Evolutionary conservation across 2,329 filamentous ascomycete genomes (phyloP).

Genomic region (Lithohypha guttulata): DNA sequence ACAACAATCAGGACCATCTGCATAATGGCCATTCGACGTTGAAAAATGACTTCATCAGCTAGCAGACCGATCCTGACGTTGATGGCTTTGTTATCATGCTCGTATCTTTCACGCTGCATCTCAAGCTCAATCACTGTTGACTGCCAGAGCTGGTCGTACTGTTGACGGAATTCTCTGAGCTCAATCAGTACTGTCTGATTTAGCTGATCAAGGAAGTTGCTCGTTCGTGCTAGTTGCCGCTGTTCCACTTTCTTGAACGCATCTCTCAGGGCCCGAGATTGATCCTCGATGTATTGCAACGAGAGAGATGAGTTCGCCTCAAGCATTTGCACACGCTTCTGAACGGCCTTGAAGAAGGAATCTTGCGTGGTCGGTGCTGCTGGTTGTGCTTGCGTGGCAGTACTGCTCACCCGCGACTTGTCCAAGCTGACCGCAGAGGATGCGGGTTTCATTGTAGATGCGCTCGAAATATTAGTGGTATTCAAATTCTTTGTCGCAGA

Average conservation of each 20-base stretch:
- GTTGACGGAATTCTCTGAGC: constrained; percentile 62
- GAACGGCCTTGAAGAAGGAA: constrained; percentile 93
- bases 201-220: constrained; percentile 68
- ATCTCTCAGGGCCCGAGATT: constrained; percentile 80
- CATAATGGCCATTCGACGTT: constrained; percentile 85
- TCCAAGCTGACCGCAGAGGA: constrained; percentile 8
- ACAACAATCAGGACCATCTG: constrained; percentile 80
- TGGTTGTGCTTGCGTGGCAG: constrained; percentile 39
- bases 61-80: constrained; percentile 71
- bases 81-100: constrained; percentile 72
- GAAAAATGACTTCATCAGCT: constrained; percentile 77
- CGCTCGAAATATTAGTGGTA: not conserved
- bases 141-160: constrained; percentile 96
- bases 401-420: constrained; percentile 23
- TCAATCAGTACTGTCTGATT: constrained; percentile 80
- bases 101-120: constrained; percentile 72
- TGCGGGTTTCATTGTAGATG: not conserved
- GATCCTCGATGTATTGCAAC: constrained; percentile 91
- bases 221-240: constrained; percentile 72
- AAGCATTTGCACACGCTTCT: constrained; percentile 80
- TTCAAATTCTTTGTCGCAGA: not conserved
- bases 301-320: constrained; percentile 89
- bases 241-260: constrained; percentile 80
- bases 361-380: constrained; percentile 81
- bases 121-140: constrained; percentile 87